These are phyloP conservation scores for Orbilia blumenaviensis DNA, from an alignment of 2,329 filamentous ascomycete genomes.

Conservation along the genomic window DNA sequence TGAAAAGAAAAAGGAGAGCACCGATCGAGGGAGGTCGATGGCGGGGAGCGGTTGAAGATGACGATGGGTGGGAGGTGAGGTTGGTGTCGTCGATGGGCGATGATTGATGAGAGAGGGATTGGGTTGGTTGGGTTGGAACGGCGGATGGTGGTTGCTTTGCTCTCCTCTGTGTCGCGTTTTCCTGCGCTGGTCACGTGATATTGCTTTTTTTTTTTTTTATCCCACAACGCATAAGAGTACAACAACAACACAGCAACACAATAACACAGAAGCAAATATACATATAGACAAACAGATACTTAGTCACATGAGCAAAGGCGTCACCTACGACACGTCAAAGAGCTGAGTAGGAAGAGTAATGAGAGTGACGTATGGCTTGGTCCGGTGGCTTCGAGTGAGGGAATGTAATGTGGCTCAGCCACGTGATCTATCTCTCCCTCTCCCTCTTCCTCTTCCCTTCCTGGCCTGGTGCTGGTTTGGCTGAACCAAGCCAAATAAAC, in stretches of 20 bases:
- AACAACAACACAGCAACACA: not conserved
- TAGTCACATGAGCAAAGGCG: too few species aligned
- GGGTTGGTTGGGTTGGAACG: too few species aligned
- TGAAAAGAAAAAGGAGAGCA: not conserved
- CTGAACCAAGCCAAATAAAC: too few species aligned
- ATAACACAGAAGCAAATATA: not conserved
- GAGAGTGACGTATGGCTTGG: not conserved
- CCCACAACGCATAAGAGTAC: too few species aligned
- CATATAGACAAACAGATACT: too few species aligned
- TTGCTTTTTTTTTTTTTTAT: too few species aligned
- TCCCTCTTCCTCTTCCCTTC: too few species aligned
- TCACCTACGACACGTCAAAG: too few species aligned
- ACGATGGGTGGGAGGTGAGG: not conserved
- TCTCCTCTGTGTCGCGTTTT: not conserved
- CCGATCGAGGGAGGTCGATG: constrained; percentile 1
- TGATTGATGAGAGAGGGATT: too few species aligned
- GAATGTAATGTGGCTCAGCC: constrained; percentile 10
- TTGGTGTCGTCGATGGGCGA: too few species aligned
- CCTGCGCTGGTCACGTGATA: not conserved
- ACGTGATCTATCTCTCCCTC: constrained; percentile 40
- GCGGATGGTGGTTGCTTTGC: not conserved
- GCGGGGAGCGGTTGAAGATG: not conserved
- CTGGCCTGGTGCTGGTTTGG: too few species aligned
- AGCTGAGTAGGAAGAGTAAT: not conserved
- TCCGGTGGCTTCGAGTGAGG: too few species aligned